phyloP scores from a whole-genome alignment of 495 filamentous ascomycete species.

The Penicillium maclennaniae region DNA sequence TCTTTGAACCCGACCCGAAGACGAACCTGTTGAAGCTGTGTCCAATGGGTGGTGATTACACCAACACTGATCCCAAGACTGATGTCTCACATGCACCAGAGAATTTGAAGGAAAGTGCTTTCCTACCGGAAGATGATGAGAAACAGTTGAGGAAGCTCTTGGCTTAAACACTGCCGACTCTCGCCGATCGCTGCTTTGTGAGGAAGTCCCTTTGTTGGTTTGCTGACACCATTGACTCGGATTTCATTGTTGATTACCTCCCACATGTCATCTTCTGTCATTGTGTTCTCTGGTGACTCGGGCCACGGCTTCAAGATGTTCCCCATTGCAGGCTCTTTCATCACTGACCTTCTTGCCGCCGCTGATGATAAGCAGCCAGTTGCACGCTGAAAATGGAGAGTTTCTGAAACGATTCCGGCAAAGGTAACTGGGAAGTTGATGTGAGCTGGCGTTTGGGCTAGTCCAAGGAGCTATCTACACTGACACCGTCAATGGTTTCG shows the following conservation, averaged over 20 bases:
- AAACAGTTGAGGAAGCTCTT: conserved; percentile 41
- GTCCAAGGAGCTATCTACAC: conserved; percentile 31
- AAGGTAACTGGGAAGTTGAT: conserved; percentile 35
- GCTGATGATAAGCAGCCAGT: conserved; percentile 24
- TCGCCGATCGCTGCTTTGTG: conserved; percentile 49
- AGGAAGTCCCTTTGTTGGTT: conserved; percentile 53
- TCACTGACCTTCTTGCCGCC: conserved; percentile 35
- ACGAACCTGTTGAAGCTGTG: conserved; percentile 54
- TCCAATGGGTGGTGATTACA: conserved; percentile 50
- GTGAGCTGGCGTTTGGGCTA: conserved; percentile 40
- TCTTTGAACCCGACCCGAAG: conserved; percentile 55
- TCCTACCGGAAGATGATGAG: conserved; percentile 50
- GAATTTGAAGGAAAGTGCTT: conserved; percentile 32
- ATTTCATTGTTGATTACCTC: conserved; percentile 54
- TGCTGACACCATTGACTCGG: conserved; percentile 51
- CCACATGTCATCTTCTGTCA: conserved; percentile 43
- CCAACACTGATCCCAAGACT: conserved; percentile 40
- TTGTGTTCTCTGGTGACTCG: conserved; percentile 48
- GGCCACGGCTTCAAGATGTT: conserved; percentile 58
- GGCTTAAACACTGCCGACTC: conserved; percentile 44
- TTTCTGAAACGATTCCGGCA: conserved; percentile 7
- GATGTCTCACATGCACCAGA: conserved; percentile 31
- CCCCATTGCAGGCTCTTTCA: conserved; percentile 49
- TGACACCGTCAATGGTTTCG: conserved; percentile 18
- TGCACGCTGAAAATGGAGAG: conserved; percentile 47